Evolutionary conservation across 2,329 filamentous ascomycete species (phyloP).

Genomic region (Verticillium isaacii): DNA sequence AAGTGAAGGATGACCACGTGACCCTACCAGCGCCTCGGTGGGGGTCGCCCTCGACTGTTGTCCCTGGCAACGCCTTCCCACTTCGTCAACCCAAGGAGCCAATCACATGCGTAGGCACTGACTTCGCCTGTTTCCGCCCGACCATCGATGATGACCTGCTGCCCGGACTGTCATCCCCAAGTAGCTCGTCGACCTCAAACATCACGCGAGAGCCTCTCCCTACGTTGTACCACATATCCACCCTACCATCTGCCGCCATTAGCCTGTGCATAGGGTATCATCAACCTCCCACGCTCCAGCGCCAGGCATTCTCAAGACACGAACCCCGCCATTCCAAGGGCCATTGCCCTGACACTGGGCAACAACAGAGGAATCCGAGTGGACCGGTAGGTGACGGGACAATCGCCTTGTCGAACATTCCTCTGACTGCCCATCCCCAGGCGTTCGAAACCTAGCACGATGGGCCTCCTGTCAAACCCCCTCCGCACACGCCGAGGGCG

Average conservation of each 20-base stretch:
- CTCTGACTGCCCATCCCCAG: background rate
- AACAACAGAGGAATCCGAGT: background rate
- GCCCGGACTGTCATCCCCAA: background rate
- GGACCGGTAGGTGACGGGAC: background rate
- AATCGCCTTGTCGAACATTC: background rate
- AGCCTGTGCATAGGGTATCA: background rate
- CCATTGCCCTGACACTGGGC: background rate
- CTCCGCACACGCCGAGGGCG: conserved; percentile 41
- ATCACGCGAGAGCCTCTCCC: background rate
- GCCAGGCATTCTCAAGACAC: background rate
- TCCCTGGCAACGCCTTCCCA: background rate
- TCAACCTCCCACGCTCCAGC: background rate
- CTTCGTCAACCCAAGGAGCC: background rate
- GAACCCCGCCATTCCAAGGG: background rate
- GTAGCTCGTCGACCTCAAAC: background rate
- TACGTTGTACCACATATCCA: background rate
- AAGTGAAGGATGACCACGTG: too few species aligned
- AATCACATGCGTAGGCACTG: background rate
- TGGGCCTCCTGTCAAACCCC: conserved; percentile 46
- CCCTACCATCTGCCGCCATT: background rate
- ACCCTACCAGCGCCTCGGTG: too few species aligned
- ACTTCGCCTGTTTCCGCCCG: background rate
- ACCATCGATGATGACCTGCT: background rate
- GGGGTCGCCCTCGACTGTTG: background rate
- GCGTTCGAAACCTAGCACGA: conserved; percentile 20